Evolutionary conservation across 306 rosid genomes (phyloP), one percentile per base, ranked within the genome.

Genomic region (Astragalus membranaceus): DNA sequence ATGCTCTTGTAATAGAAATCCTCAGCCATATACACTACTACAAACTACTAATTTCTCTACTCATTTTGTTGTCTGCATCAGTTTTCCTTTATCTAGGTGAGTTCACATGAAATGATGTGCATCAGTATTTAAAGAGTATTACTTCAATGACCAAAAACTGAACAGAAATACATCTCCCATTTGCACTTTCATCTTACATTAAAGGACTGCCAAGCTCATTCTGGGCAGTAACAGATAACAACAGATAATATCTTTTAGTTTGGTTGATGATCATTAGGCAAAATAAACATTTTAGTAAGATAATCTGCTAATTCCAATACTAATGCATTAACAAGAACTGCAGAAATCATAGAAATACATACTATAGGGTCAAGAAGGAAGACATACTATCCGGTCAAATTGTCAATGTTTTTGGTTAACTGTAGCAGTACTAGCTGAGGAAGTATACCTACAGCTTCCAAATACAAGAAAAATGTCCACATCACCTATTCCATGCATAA

Each of bases 391-490:
- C 98, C 96, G 0, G 98, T 92, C 78, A 92, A 83, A 79, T 89
- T 92, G 80, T 92, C 98, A 80, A 92, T 92, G 78, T 92, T 92
- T 81, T 94, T 84, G 4, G 98, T 92, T 79, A 92, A 84, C 74
- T 92, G 96, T 69, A 92, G 75, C 63, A 92, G 80, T 61, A 92
- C 87, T 53, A 92, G 77, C 75, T 89, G 98, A 52, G 98, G 98
- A 81, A 92, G 94, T 68, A 92, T 89, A 67, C 94, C 98, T 13
- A 92, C 92, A 9, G 98, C 98, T 87, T 92, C 98, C 78, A 92
- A 79, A 83, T 82, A 92, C 66, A 92, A 42, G 67, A 96, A 92
- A 78, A 92, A 92, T 26, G 98, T 50, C 98, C 98, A 92, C 94
- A 92, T 78, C 70, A 92, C 86, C 96, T 92, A 87, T 67, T 53